Percentiles rank a stretch among this genome's conserved stretches.
These are phyloP conservation scores for Hydnomerulius pinastri DNA, from an alignment of 768 basidiomycete genomes.

Conservation along the genomic window DNA sequence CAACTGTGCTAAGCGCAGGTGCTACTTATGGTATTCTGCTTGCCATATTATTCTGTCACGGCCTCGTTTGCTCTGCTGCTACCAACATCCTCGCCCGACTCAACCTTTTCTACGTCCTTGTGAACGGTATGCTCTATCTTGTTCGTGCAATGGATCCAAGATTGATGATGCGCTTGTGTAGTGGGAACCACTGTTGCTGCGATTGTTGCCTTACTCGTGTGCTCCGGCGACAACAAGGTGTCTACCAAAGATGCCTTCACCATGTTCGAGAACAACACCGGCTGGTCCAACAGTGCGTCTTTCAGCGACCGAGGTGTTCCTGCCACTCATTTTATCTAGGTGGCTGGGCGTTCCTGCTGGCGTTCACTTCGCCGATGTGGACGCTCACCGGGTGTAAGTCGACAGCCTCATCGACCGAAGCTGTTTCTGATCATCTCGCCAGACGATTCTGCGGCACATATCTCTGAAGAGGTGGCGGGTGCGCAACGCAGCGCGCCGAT, in stretches of 20 bases:
- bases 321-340: constrained; percentile 37
- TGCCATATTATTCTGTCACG: constrained; percentile 66
- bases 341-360: constrained; percentile 72
- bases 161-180: constrained; percentile 25
- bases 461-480: constrained; percentile 70
- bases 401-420: not conserved
- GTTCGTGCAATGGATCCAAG: not conserved
- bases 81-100: constrained; percentile 64
- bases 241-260: constrained; percentile 71
- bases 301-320: not conserved
- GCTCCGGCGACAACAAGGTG: constrained; percentile 57
- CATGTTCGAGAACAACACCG: constrained; percentile 68
- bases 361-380: constrained; percentile 81
- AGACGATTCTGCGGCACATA: constrained; percentile 80
- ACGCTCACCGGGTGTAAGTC: constrained; percentile 72
- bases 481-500: constrained; percentile 66
- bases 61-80: constrained; percentile 69
- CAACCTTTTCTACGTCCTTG: constrained; percentile 67
- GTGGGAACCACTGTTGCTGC: constrained; percentile 68
- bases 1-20: constrained; percentile 51
- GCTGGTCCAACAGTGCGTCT: constrained; percentile 59
- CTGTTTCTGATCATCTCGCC: not conserved
- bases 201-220: constrained; percentile 58
- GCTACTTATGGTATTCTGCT: constrained; percentile 69
- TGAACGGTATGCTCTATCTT: constrained; percentile 52